Evolutionary conservation across 768 basidiomycete genomes (phyloP).

Genomic region (Royoungia palumana): DNA sequence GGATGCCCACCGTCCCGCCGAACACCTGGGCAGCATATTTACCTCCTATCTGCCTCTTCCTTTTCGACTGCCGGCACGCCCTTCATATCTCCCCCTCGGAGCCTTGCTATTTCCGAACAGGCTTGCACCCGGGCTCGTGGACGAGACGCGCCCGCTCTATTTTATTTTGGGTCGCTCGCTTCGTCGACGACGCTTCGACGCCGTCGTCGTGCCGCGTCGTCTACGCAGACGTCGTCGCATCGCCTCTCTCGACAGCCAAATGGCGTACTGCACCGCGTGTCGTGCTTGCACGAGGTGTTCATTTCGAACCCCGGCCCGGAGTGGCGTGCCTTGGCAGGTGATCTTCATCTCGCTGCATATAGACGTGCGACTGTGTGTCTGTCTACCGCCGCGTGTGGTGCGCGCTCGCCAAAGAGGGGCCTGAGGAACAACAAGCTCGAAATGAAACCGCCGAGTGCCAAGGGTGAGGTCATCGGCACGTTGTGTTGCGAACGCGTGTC

Average conservation of each 20-base stretch:
- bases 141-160: constrained; percentile 1
- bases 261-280: constrained; percentile 12
- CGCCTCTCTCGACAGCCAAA: constrained; percentile 1
- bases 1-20: neutral
- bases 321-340: constrained; percentile 10
- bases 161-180: too few relatives aligned
- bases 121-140: constrained; percentile 3
- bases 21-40: neutral
- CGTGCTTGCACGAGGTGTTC: constrained; percentile 18
- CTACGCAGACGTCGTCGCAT: constrained; percentile 20
- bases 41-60: constrained; percentile 9
- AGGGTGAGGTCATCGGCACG: too few relatives aligned
- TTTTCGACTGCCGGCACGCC: constrained; percentile 8
- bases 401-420: too few relatives aligned
- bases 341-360: neutral
- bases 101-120: constrained; percentile 18
- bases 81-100: constrained; percentile 18
- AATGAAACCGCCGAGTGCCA: too few relatives aligned
- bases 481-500: too few relatives aligned
- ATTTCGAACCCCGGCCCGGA: constrained; percentile 18
- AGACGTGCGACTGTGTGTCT: too few relatives aligned
- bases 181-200: too few relatives aligned
- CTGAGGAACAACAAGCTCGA: too few relatives aligned
- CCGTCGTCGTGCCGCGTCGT: too few relatives aligned
- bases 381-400: too few relatives aligned